Evolutionary conservation across 2,329 filamentous ascomycete genomes (phyloP), one percentile per base, ranked within the genome.

Genomic region (Diaporthe humulicola): DNA sequence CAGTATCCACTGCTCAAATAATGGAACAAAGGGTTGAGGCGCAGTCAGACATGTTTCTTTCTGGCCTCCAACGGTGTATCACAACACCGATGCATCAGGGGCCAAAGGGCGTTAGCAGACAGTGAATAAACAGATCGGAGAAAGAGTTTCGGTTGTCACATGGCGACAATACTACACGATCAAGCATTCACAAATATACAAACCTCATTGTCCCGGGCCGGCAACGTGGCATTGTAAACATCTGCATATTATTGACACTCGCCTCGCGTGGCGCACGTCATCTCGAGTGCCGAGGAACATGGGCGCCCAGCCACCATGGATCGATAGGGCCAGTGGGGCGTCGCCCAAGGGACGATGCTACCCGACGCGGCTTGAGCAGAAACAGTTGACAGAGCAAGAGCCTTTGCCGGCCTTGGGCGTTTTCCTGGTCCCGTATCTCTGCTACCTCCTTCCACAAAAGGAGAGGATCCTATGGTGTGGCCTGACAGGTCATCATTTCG

Each of bases 361-460:
- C 64, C 45, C 48, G 45, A 40, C n/a, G n/a, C 64, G 64, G 48
- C 2, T 52, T 52, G 22, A n/a, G 25, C 15, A 38, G 33, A 25
- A 42, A 9, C 33, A 14, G 22, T 2, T 19, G n/a, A 8, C 48
- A 52, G 48, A 52, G 25, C 48, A 28, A 33, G 38, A 22, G 36
- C 5, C 9, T 19, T 33, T 15, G 60, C 25, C 40, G 33, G 60
- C 40, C 40, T 30, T 12, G 60, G 40, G 36, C 19, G 5, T 14
- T 14, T 52, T 15, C 4, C 40, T 48, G 19, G 30, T n/a, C 10
- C 3, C 42, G 42, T 66, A 66, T 66, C 42, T 66, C 33, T 28
- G n/a, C 22, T 54, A 69, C 48, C 64, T 69, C 64, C 64, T 69
- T 69, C 64, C 64, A 25, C 48, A 69, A 69, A 38, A 38, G 48